These are phyloP conservation scores for Kappamyces sp. DNA, from an alignment of 192 early-diverging fungal genomes.

Conservation along the genomic window DNA sequence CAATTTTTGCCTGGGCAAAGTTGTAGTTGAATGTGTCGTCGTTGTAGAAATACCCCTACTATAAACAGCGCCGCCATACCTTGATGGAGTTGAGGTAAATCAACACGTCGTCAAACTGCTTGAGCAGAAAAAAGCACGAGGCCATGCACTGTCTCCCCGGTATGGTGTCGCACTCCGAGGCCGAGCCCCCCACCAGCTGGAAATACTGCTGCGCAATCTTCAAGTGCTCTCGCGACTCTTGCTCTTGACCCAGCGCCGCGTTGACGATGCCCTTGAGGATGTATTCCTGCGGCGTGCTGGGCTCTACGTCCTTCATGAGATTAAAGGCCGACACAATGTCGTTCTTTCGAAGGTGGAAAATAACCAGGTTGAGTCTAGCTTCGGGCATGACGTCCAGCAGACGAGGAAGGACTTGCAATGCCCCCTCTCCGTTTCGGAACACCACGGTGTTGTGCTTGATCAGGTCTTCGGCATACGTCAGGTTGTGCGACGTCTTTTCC, in stretches of 20 bases:
- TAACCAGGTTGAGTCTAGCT: conserved; percentile 54
- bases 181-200: conserved; percentile 53
- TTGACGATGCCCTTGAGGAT: conserved; percentile 61
- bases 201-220: conserved; percentile 63
- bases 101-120: conserved; percentile 60
- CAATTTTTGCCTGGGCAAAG: conserved; percentile 56
- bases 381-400: conserved; percentile 56
- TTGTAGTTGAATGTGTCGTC: conserved; percentile 64
- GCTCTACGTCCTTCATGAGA: conserved; percentile 61
- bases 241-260: conserved; percentile 53
- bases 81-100: conserved; percentile 60
- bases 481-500: conserved; percentile 37
- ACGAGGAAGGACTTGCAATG: conserved; percentile 48
- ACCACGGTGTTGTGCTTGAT: conserved; percentile 51
- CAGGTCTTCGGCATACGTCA: conserved; percentile 52
- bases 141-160: conserved; percentile 61
- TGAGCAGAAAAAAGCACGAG: conserved; percentile 54
- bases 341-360: conserved; percentile 51
- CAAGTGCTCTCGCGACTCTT: conserved; percentile 55
- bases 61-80: conserved; percentile 19
- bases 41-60: conserved; percentile 59
- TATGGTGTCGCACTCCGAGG: conserved; percentile 59
- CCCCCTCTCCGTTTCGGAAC: conserved; percentile 51
- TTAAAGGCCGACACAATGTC: conserved; percentile 53
- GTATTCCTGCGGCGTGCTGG: conserved; percentile 56